Evolutionary conservation across 805 yeast species (phyloP).

Genomic region (Ogataea chonburiensis): DNA sequence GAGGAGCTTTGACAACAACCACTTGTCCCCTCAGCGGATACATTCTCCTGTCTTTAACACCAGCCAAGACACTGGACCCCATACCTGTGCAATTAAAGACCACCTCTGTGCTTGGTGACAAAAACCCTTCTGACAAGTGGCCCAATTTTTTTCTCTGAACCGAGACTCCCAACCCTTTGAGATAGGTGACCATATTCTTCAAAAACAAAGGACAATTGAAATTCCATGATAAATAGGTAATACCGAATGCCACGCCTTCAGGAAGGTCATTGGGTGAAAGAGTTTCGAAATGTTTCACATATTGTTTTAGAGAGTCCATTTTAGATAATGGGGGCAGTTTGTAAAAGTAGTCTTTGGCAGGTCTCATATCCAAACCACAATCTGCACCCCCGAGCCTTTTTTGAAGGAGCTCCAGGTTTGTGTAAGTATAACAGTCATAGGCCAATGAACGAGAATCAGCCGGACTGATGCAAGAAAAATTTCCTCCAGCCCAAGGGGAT

Average conservation of each 20-base stretch:
- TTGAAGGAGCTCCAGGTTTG: constrained; percentile 44
- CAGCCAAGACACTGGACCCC: constrained; percentile 62
- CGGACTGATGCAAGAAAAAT: constrained; percentile 60
- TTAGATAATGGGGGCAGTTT: constrained; percentile 44
- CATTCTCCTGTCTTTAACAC: constrained; percentile 57
- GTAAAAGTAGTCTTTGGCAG: constrained; percentile 60
- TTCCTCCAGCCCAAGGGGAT: constrained; percentile 79
- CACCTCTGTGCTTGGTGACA: constrained; percentile 34
- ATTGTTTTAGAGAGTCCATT: constrained; percentile 45
- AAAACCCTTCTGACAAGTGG: constrained; percentile 57
- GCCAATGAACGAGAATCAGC: constrained; percentile 46
- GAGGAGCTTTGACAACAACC: constrained; percentile 67
- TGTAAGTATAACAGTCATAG: constrained; percentile 58
- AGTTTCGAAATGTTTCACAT: constrained; percentile 46
- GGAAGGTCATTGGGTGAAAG: constrained; percentile 45
- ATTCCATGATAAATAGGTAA: constrained; percentile 59
- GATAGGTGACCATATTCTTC: constrained; percentile 42
- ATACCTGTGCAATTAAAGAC: constrained; percentile 77
- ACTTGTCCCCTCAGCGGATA: constrained; percentile 81
- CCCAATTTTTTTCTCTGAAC: constrained; percentile 46
- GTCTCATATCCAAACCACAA: constrained; percentile 53
- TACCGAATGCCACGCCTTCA: constrained; percentile 53
- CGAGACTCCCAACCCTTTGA: constrained; percentile 49
- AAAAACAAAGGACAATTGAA: constrained; percentile 71
- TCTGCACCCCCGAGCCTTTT: constrained; percentile 41